Conservation (phyloP, 169 alveolate species). For the Plasmodium malariae region DNA sequence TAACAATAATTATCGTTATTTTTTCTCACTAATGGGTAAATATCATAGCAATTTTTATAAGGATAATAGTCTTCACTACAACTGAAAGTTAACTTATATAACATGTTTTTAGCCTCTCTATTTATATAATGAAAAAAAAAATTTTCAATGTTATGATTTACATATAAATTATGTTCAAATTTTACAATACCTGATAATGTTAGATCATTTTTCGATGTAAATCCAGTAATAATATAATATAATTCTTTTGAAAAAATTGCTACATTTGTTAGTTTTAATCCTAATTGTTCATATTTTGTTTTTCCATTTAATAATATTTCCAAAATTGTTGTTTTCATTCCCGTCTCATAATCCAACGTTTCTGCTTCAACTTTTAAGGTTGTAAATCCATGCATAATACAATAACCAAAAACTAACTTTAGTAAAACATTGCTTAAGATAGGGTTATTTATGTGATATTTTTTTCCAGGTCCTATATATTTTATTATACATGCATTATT, state of each 20-base stretch:
- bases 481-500: constrained; percentile 3
- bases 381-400: constrained; percentile 42
- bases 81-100: constrained; percentile 7
- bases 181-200: constrained; percentile 20
- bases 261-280: constrained; percentile 27
- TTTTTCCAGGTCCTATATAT: neutral
- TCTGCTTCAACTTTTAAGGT: constrained; percentile 3
- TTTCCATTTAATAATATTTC: constrained; percentile 28
- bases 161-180: constrained; percentile 25
- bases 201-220: constrained; percentile 18
- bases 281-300: constrained; percentile 22
- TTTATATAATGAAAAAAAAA: constrained; percentile 20
- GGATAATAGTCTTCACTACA: constrained; percentile 40
- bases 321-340: constrained; percentile 5
- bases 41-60: constrained; percentile 50
- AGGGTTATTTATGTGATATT: constrained; percentile 15
- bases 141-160: constrained; percentile 22
- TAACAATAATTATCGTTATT: constrained; percentile 8
- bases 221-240: constrained; percentile 45
- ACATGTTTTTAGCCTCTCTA: neutral
- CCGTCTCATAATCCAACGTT: neutral
- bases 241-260: constrained; percentile 34
- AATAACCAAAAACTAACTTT: constrained; percentile 13
- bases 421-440: constrained; percentile 16
- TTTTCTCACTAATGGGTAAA: constrained; percentile 22